Evolutionary conservation across 1,284 basidiomycete genomes (phyloP), one percentile per base, ranked within the genome.

Genomic region (Rhodotorula mucilaginosa): DNA sequence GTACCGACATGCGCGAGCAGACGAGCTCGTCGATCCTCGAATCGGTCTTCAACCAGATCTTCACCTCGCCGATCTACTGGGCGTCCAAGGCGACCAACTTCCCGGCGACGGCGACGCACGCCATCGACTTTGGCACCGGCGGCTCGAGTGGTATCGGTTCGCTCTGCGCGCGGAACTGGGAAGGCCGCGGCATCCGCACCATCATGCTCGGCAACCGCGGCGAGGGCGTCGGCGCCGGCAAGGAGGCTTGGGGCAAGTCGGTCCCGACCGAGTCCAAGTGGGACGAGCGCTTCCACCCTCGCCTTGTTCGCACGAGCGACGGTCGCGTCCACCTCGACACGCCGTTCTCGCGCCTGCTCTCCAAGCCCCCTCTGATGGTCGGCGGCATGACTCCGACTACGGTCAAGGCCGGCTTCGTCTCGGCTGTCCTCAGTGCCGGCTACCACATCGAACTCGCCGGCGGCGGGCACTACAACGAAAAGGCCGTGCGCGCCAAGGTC

Each of bases 341-440:
- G 0, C 90, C 93, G 10, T 96, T 97, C 86, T 97, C 95, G 67
- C 91, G 96, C 74, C 87, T 98, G 63, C 84, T 98, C 51, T 93
- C 93, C 77, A 97, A 97, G 83, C 88, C 96, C 2, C 96, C 96
- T 26, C 90, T 99, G 82, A 98, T 97, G 94, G 93, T 99, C 61
- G 93, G 93, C 61, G 97, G 96, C 76, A 99, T 99, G 97, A 97
- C 94, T 0, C 94, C 94, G 1, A 90, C 89, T 1, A 97, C 94
- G 31, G 94, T 97, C 74, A 90, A 93, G 79, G 90, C 90, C 64
- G 92, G 92, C 58, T 93, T 97, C 81, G 93, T 97, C 76, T 88
- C 89, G 71, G 94, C 96, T 12, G 87, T 96, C 52, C 88, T 97
- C 77, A 88, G 91, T 78, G 95, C 96, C 39, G 96, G 96, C 49